Evolutionary conservation across 2,329 filamentous ascomycete species (phyloP).

Genomic region (Onygenales sp.): DNA sequence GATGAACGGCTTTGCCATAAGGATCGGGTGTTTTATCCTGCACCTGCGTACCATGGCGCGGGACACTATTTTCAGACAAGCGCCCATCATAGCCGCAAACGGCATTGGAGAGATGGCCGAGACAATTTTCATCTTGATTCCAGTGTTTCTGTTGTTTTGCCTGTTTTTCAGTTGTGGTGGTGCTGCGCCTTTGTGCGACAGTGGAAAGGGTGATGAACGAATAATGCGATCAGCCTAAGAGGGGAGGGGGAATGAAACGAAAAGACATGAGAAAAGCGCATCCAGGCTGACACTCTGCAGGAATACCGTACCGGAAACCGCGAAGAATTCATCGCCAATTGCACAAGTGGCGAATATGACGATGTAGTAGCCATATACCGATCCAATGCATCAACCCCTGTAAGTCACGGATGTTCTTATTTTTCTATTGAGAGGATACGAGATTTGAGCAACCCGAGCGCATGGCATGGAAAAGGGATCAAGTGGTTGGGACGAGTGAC

Average conservation of each 20-base stretch:
- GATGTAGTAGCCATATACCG: constrained; percentile 49
- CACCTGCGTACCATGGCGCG: too few relatives aligned
- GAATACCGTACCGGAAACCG: constrained; percentile 46
- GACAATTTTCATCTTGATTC: not conserved
- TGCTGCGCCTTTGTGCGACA: not conserved
- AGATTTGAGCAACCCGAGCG: too few relatives aligned
- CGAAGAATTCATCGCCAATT: constrained; percentile 47
- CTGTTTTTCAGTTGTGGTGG: not conserved
- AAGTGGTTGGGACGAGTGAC: too few relatives aligned
- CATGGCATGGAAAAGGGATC: too few relatives aligned
- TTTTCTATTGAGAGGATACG: not conserved
- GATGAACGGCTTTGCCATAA: too few relatives aligned
- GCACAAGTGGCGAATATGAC: constrained; percentile 46
- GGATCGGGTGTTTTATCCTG: too few relatives aligned
- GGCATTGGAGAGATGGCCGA: not conserved
- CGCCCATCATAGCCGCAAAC: too few relatives aligned
- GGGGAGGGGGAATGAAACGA: not conserved
- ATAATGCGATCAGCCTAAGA: not conserved
- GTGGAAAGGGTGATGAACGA: not conserved
- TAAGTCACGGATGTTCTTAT: constrained; percentile 10
- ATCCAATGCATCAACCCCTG: constrained; percentile 47
- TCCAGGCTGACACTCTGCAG: constrained; percentile 17
- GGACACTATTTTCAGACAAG: too few relatives aligned
- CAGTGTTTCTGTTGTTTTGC: not conserved
- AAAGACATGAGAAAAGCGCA: not conserved